phyloP scores from a whole-genome alignment of 2,329 filamentous ascomycete genomes.

The Epichloe festucae region DNA sequence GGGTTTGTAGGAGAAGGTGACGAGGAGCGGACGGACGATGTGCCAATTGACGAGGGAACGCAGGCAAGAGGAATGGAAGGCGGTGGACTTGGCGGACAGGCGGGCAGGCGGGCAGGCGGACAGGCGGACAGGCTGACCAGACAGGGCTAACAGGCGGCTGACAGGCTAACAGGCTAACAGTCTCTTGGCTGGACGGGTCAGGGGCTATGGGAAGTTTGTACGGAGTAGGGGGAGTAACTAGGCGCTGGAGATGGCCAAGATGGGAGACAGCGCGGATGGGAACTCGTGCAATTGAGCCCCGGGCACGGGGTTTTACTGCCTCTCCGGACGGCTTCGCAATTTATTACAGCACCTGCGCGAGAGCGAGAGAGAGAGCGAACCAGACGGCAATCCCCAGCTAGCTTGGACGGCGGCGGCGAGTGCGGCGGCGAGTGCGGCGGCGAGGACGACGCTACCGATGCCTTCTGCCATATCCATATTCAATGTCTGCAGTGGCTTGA shows the following conservation, averaged over 20 bases:
- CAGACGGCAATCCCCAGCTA: not conserved
- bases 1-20: constrained; percentile 1
- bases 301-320: not conserved
- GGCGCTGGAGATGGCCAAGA: not conserved
- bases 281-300: not conserved
- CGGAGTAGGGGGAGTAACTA: not conserved
- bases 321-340: not conserved
- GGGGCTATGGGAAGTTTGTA: not conserved
- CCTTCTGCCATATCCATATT: too few species aligned
- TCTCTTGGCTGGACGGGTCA: not conserved
- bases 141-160: not conserved
- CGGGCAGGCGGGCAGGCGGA: too few species aligned
- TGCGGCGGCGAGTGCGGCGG: not conserved
- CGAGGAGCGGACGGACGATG: constrained; percentile 3
- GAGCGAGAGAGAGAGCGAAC: not conserved
- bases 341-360: not conserved
- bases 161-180: not conserved
- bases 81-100: not conserved
- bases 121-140: not conserved
- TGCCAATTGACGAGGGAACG: not conserved
- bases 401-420: not conserved
- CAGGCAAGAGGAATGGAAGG: constrained; percentile 7
- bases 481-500: not conserved
- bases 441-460: not conserved
- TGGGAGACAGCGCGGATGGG: not conserved